These are phyloP conservation scores for Zizania palustris DNA, from an alignment of 202 grass and related monocot genomes.

Conservation along the genomic window DNA sequence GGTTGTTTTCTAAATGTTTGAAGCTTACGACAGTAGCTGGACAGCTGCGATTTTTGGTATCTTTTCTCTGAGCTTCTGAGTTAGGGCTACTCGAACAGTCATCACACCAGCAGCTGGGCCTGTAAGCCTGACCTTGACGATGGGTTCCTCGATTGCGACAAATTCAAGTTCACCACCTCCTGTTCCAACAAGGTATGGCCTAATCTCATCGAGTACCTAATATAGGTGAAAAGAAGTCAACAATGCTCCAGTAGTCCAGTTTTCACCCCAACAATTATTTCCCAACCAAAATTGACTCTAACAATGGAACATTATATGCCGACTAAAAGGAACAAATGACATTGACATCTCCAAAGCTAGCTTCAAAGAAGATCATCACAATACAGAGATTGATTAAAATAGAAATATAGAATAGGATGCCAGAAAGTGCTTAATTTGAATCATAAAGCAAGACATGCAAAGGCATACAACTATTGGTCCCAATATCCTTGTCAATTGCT, in stretches of 20 bases:
- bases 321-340: background rate
- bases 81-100: constrained; percentile 88
- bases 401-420: background rate
- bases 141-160: constrained; percentile 80
- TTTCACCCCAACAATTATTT: background rate
- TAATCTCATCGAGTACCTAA: constrained; percentile 94
- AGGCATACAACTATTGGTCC: background rate
- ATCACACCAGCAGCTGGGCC: constrained; percentile 86
- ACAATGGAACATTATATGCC: background rate
- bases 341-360: background rate
- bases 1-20: constrained; percentile 10
- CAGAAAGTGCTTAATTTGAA: background rate
- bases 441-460: background rate
- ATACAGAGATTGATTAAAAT: background rate
- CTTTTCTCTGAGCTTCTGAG: constrained; percentile 96
- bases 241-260: constrained; percentile 1
- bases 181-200: constrained; percentile 91
- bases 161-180: constrained; percentile 90
- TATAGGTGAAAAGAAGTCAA: constrained; percentile 28
- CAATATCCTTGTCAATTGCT: background rate
- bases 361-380: background rate
- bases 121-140: constrained; percentile 80
- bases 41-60: constrained; percentile 86
- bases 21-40: constrained; percentile 62
- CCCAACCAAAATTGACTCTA: background rate